Conservation (phyloP, 2,329 filamentous ascomycete genomes). For the Tolypocladium amazonense region DNA sequence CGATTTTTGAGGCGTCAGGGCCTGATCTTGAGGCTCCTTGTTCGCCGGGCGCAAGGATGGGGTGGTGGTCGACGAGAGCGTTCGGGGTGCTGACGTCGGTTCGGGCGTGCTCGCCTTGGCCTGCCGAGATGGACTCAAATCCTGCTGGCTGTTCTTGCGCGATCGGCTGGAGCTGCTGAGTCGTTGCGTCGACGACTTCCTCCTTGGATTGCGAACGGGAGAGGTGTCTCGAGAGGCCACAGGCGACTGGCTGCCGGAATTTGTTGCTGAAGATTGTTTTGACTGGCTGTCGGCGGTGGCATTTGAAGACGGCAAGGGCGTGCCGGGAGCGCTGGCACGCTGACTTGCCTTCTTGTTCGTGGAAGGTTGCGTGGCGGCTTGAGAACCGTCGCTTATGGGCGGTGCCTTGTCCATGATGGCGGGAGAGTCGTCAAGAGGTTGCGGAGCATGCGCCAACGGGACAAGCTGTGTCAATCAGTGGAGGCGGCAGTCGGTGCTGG, state of each 20-base stretch:
- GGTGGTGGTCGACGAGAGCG: constrained; percentile 56
- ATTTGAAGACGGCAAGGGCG: constrained; percentile 5
- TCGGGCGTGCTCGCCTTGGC: constrained; percentile 43
- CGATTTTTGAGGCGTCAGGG: constrained; percentile 55
- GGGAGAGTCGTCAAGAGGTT: constrained; percentile 14
- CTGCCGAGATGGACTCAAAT: constrained; percentile 50
- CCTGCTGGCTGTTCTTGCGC: constrained; percentile 54
- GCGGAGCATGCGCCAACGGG: constrained; percentile 18
- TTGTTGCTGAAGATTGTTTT: constrained; percentile 25
- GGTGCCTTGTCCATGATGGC: constrained; percentile 25
- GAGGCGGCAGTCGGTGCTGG: constrained; percentile 11
- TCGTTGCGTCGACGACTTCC: constrained; percentile 23
- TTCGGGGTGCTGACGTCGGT: constrained; percentile 52
- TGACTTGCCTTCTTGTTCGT: constrained; percentile 8
- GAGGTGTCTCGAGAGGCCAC: constrained; percentile 35
- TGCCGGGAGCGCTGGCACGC: constrained; percentile 4
- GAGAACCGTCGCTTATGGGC: constrained; percentile 6
- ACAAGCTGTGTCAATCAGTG: constrained; percentile 17
- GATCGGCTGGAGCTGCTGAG: constrained; percentile 35
- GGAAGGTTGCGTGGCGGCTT: constrained; percentile 8
- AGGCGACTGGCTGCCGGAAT: constrained; percentile 25
- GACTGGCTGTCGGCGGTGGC: constrained; percentile 18
- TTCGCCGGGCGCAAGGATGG: constrained; percentile 52
- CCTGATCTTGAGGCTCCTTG: constrained; percentile 51
- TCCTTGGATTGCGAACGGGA: constrained; percentile 28